phyloP scores from a whole-genome alignment of 1,284 basidiomycete genomes.

The Microbotryum silenes-acaulis region DNA sequence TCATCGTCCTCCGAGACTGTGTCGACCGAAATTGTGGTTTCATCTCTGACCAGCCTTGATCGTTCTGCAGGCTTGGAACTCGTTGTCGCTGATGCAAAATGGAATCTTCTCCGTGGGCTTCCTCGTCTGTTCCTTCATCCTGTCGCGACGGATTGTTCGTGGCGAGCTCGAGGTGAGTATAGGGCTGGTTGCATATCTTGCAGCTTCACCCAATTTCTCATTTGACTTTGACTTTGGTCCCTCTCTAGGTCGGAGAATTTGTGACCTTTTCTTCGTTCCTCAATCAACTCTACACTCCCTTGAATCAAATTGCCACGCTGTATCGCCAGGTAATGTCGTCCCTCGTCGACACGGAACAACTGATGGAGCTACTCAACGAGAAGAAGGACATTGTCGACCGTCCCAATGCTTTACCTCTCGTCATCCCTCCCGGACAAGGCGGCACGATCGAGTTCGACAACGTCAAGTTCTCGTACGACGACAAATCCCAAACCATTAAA shows the following conservation, averaged over 20 bases:
- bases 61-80: conserved; percentile 12
- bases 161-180: conserved; percentile 39
- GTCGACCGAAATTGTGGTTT: too few relatives aligned
- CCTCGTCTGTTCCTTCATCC: conserved; percentile 66
- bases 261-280: conserved; percentile 64
- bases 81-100: conserved; percentile 46
- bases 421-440: conserved; percentile 50
- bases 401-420: conserved; percentile 63
- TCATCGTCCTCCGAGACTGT: background rate
- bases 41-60: too few relatives aligned
- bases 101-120: conserved; percentile 65
- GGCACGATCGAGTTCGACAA: conserved; percentile 70
- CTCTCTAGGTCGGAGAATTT: conserved; percentile 16
- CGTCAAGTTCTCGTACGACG: conserved; percentile 68
- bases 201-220: conserved; percentile 48
- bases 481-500: conserved; percentile 59
- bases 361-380: conserved; percentile 63
- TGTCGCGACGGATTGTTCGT: conserved; percentile 56
- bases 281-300: conserved; percentile 57
- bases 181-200: too few relatives aligned
- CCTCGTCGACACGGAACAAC: conserved; percentile 67
- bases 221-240: conserved; percentile 51
- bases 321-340: conserved; percentile 22
- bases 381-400: conserved; percentile 73
- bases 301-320: conserved; percentile 57